phyloP scores from a whole-genome alignment of 805 yeast species.

The Starmerella gropengiesseri region DNA sequence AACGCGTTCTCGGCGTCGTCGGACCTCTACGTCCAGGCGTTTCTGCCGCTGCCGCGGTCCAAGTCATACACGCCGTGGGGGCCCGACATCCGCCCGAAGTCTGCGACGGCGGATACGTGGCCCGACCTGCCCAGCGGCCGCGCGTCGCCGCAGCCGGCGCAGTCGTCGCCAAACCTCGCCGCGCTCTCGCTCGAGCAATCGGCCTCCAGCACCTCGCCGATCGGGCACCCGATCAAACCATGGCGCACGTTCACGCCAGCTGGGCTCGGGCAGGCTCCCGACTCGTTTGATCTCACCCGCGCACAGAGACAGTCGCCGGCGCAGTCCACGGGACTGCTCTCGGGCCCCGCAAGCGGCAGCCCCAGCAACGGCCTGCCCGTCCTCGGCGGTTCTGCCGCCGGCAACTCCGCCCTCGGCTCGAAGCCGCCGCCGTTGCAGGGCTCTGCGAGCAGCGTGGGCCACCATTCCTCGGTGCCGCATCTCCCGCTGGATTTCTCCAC shows the following conservation, averaged over 20 bases:
- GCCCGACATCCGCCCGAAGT: constrained; percentile 18
- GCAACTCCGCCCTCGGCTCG: background rate
- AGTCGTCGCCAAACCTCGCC: constrained; percentile 9
- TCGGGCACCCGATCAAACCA: constrained; percentile 15
- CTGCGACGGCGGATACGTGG: constrained; percentile 21
- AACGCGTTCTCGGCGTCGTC: constrained; percentile 8
- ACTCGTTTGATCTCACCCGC: constrained; percentile 2
- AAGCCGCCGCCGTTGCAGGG: background rate
- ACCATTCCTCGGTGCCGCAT: too few species aligned
- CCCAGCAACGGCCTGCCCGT: background rate
- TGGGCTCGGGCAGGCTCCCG: constrained; percentile 20
- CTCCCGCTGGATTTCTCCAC: too few species aligned
- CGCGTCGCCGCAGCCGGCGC: constrained; percentile 9
- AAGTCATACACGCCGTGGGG: constrained; percentile 19
- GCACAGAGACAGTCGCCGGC: background rate
- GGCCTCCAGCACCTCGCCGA: constrained; percentile 11
- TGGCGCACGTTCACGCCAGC: constrained; percentile 19
- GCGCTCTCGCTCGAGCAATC: constrained; percentile 1
- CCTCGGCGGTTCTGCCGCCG: background rate
- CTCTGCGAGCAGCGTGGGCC: too few species aligned
- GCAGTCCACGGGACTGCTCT: background rate
- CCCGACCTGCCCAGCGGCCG: constrained; percentile 11
- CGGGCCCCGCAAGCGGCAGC: too few species aligned
- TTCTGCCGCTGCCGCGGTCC: constrained; percentile 17
- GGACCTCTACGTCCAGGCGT: constrained; percentile 24